Evolutionary conservation across 345 rosid genomes (phyloP), one percentile per base, ranked within the genome.

Genomic region (Brassica cretica): DNA sequence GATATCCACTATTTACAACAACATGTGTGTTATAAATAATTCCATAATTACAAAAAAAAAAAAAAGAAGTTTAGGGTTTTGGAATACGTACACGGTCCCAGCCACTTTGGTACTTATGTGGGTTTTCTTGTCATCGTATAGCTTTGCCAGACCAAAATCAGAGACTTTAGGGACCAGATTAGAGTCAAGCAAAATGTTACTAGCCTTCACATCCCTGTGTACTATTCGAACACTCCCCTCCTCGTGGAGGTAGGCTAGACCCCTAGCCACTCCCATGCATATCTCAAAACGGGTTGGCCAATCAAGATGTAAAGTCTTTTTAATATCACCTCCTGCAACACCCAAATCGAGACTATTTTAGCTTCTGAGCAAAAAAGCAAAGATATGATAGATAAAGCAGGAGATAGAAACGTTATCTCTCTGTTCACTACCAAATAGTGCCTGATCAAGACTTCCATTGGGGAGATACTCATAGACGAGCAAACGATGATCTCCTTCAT

Each of bases 141-240:
- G 53, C 33, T 80, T 84, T 7, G 85, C 87, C 64, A 84, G 73
- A 12, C 85, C 85, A 67, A 84, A 84, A 76, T 84, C 85, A 66
- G 87, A 80, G 7, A 84, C 65, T 68, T 84, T 84, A 21, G 87
- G 87, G 76, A 62, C 27, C 0, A 82, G 55, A 60, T 81, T 69
- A 73, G 51, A 84, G 88, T 60, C 89, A 3, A 89, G 88, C 63
- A 89, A 72, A 68, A 85, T 89, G 51, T 89, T 89, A 44, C 86
- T 86, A 18, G 90, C 84, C 71, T 89, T 88, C 68, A 88, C 90
- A 83, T 89, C 93, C 46, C 93, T 76, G 27, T 89, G 89, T 3
- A 89, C 81, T 21, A 87, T 84, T 2, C 87, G 77, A 66, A 80
- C 66, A 82, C 91, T 86, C 5, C 90, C 85, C 32, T 89, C 91